Conservation (phyloP, 345 rosid species). For the Sisymbrium altissimum region DNA sequence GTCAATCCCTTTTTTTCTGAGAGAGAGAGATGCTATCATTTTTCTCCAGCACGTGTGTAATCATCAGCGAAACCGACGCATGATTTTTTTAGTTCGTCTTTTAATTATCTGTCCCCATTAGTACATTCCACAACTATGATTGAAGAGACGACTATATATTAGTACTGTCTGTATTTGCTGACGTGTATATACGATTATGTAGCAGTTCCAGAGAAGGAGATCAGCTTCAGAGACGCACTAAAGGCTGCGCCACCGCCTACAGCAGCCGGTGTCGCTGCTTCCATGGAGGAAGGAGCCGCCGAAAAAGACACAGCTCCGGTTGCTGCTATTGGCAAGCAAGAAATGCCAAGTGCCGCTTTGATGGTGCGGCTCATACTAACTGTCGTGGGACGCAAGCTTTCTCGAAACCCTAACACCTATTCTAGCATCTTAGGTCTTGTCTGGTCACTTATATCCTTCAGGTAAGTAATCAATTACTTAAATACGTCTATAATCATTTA, state of each 20-base stretch:
- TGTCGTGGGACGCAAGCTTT: conserved; percentile 99
- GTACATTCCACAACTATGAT: neutral
- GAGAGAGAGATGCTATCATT: conserved; percentile 22
- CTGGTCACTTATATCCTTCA: conserved; percentile 91
- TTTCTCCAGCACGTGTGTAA: conserved; percentile 54
- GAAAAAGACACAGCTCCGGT: conserved; percentile 40
- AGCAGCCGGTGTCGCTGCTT: conserved; percentile 1
- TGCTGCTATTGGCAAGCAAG: conserved; percentile 44
- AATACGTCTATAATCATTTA: neutral
- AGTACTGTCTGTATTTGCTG: neutral
- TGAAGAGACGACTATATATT: neutral
- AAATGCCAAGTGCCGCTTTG: conserved; percentile 92
- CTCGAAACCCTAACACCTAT: conserved; percentile 92
- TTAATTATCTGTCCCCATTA: neutral
- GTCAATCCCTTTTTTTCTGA: conserved; percentile 3
- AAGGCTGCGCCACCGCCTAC: conserved; percentile 13
- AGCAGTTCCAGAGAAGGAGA: conserved; percentile 66
- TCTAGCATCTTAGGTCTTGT: conserved; percentile 88
- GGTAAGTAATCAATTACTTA: conserved; percentile 34
- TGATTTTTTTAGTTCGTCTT: neutral
- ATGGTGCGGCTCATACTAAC: conserved; percentile 94
- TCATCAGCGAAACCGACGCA: conserved; percentile 36
- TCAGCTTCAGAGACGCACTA: conserved; percentile 67
- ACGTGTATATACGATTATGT: conserved; percentile 38
- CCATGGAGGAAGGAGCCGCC: conserved; percentile 42